phyloP scores from a whole-genome alignment of 1,284 basidiomycete genomes.

The Cutaneotrichosporon sp. region DNA sequence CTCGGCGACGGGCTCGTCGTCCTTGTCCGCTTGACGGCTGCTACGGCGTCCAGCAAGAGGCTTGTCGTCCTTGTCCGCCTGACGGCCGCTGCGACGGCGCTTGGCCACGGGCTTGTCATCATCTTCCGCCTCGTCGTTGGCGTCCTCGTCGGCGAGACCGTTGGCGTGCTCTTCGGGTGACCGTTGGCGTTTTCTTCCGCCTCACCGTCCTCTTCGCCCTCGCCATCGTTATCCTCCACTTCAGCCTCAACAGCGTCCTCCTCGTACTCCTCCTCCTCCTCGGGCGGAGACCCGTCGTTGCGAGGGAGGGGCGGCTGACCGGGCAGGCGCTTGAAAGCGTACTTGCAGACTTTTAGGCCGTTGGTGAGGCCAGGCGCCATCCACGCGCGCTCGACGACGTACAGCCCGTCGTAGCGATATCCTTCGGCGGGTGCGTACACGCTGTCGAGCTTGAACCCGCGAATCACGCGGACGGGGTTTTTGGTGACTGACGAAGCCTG shows the following conservation, averaged over 20 bases:
- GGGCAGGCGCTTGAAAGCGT: constrained; percentile 34
- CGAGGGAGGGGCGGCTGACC: constrained; percentile 28
- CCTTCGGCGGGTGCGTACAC: constrained; percentile 31
- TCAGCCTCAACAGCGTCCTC: neutral
- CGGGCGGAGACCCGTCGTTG: constrained; percentile 1
- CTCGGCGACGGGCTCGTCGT: no score
- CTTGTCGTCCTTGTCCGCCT: no score
- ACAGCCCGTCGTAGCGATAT: constrained; percentile 51
- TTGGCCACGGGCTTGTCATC: no score
- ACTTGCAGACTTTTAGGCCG: constrained; percentile 34
- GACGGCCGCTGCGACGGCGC: no score
- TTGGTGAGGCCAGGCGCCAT: constrained; percentile 38
- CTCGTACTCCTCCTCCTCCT: constrained; percentile 2
- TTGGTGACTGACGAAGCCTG: constrained; percentile 35
- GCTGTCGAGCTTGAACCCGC: constrained; percentile 48
- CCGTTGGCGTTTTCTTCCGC: neutral
- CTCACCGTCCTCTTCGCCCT: neutral
- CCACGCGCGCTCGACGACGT: constrained; percentile 41
- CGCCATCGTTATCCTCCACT: neutral
- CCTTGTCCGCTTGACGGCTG: no score
- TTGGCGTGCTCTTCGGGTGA: neutral
- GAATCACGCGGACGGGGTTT: constrained; percentile 48
- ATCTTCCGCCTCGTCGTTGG: neutral
- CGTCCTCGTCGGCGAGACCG: neutral
- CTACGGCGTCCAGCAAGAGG: no score